A percentile compares a stretch with the other conserved stretches of the same genome.
Evolutionary conservation across 2,329 filamentous ascomycete genomes (phyloP).

Genomic region (Proliferodiscus dingleyae): DNA sequence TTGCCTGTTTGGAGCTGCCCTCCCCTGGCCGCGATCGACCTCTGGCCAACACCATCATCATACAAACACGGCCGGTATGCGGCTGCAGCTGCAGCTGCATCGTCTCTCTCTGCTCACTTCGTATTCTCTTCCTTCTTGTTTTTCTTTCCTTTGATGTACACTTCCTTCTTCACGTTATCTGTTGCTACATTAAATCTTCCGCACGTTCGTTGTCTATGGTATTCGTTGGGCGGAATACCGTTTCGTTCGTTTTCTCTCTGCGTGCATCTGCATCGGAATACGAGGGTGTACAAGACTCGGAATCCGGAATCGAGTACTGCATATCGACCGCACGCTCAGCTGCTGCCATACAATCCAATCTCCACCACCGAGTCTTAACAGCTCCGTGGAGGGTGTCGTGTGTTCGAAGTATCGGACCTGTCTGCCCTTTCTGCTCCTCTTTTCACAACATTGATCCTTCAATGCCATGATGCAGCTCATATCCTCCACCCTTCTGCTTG

Average conservation of each 20-base stretch:
- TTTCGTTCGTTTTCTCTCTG: background rate
- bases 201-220: background rate
- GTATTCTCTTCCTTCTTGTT: background rate
- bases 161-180: background rate
- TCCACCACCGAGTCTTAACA: background rate
- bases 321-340: background rate
- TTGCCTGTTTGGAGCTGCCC: too few species aligned
- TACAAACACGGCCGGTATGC: background rate
- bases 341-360: background rate
- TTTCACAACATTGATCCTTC: too few species aligned
- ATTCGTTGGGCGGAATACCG: background rate
- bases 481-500: constrained; percentile 8
- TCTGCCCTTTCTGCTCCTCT: background rate
- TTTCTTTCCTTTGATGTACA: background rate
- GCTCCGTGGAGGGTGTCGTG: too few species aligned
- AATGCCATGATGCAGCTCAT: constrained; percentile 13
- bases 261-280: background rate
- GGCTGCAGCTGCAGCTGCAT: background rate
- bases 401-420: background rate
- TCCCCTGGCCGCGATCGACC: too few species aligned
- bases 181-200: background rate
- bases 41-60: background rate
- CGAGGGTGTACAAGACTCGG: too few species aligned
- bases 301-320: background rate
- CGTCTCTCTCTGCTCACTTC: background rate